These are phyloP conservation scores for Blastobotrys raffinosifermentans DNA, from an alignment of 1,139 yeast species.

Conservation along the genomic window DNA sequence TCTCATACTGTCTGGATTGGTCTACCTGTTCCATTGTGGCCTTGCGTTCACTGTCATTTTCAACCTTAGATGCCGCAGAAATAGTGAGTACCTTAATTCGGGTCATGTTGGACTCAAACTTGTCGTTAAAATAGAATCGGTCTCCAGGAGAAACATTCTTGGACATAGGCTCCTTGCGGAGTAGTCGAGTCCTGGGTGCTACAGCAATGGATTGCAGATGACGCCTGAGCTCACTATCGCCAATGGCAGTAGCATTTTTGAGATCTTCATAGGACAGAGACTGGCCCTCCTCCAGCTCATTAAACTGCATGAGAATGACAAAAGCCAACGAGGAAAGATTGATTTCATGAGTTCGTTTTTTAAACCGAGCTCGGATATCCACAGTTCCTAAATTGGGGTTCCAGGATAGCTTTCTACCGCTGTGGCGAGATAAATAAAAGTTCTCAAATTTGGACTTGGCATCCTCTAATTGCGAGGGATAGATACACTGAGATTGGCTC, in stretches of 20 bases:
- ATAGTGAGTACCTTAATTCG: conserved; percentile 79
- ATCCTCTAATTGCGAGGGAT: conserved; percentile 44
- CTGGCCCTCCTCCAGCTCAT: conserved; percentile 46
- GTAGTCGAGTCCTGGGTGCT: conserved; percentile 71
- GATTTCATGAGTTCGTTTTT: conserved; percentile 67
- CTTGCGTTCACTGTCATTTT: conserved; percentile 38
- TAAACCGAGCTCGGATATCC: conserved; percentile 49
- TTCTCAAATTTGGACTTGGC: conserved; percentile 40
- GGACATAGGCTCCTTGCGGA: conserved; percentile 68
- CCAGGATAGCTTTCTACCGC: conserved; percentile 76
- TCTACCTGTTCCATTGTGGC: conserved; percentile 39
- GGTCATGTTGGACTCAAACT: conserved; percentile 64
- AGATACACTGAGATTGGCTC: conserved; percentile 44
- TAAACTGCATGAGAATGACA: conserved; percentile 66
- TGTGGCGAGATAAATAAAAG: conserved; percentile 57
- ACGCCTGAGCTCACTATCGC: conserved; percentile 63
- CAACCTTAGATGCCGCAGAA: conserved; percentile 37
- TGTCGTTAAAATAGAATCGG: conserved; percentile 59
- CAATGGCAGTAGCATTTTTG: conserved; percentile 61
- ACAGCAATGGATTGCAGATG: conserved; percentile 81
- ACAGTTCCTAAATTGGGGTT: conserved; percentile 73
- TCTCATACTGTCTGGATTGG: conserved; percentile 50
- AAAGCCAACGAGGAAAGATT: conserved; percentile 80
- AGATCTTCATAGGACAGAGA: conserved; percentile 58
- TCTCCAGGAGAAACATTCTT: conserved; percentile 64